Evolutionary conservation across 805 yeast genomes (phyloP).

Genomic region (Candida tibetensis): DNA sequence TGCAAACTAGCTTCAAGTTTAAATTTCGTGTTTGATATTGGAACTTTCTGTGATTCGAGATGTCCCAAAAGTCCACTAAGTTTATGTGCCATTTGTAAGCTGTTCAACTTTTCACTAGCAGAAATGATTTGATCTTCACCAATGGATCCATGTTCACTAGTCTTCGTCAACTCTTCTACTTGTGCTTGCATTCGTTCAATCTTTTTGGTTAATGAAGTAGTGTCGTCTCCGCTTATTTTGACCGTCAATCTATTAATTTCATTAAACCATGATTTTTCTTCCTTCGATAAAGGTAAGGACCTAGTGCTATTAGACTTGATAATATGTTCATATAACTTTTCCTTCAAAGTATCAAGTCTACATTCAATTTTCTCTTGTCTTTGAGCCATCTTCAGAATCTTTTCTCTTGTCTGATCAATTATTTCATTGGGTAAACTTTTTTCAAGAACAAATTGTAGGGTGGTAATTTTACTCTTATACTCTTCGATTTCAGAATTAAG

Average conservation of each 20-base stretch:
- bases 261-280: conserved; percentile 36
- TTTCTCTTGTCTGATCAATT: conserved; percentile 5
- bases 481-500: conserved; percentile 16
- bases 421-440: conserved; percentile 1
- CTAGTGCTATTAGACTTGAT: conserved; percentile 19
- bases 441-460: conserved; percentile 14
- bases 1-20: background rate
- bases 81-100: conserved; percentile 15
- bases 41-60: background rate
- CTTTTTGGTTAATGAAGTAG: conserved; percentile 10
- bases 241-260: conserved; percentile 27
- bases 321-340: conserved; percentile 20
- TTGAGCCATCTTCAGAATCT: conserved; percentile 7
- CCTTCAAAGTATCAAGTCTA: conserved; percentile 20
- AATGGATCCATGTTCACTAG: too few relatives aligned
- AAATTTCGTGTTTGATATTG: background rate
- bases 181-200: conserved; percentile 20
- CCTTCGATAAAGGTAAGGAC: conserved; percentile 31
- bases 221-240: conserved; percentile 6
- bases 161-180: conserved; percentile 13
- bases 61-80: background rate
- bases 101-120: conserved; percentile 11
- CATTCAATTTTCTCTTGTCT: conserved; percentile 23
- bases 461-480: conserved; percentile 17
- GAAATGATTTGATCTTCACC: conserved; percentile 3